Conservation (phyloP, 805 yeast species). For the Barnettozyma pratensis region DNA sequence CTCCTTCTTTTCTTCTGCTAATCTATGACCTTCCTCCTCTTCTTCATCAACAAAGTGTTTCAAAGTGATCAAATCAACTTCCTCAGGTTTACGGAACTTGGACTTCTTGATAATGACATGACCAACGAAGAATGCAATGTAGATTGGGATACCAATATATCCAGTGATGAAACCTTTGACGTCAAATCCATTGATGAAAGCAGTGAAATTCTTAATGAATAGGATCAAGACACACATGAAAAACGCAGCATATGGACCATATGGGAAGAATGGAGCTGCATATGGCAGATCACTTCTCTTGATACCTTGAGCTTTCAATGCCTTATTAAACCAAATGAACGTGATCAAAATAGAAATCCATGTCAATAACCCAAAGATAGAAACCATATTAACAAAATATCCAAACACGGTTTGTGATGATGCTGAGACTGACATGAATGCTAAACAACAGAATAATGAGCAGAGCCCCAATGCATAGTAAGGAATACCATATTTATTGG, state of each 20-base stretch:
- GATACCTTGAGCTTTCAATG: constrained; percentile 63
- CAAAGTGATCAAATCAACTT: constrained; percentile 56
- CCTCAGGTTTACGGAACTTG: constrained; percentile 42
- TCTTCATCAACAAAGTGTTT: constrained; percentile 35
- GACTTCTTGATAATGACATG: constrained; percentile 55
- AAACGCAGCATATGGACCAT: constrained; percentile 57
- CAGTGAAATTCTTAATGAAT: constrained; percentile 67
- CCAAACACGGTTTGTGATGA: constrained; percentile 53
- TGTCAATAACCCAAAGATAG: constrained; percentile 69
- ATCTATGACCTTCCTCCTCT: constrained; percentile 25
- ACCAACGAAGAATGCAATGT: constrained; percentile 47
- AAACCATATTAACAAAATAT: constrained; percentile 71
- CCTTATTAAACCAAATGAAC: constrained; percentile 60
- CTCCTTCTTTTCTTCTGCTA: constrained; percentile 22
- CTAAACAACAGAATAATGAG: constrained; percentile 51
- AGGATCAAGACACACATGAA: constrained; percentile 48
- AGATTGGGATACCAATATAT: constrained; percentile 70
- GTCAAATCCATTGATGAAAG: constrained; percentile 57
- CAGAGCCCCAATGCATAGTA: constrained; percentile 47
- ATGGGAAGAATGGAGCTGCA: constrained; percentile 65
- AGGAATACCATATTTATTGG: constrained; percentile 72
- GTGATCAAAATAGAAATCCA: constrained; percentile 71
- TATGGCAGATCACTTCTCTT: constrained; percentile 52
- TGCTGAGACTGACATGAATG: constrained; percentile 63
- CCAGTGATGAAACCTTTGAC: constrained; percentile 72